These are phyloP conservation scores for Zea luxurians DNA, from an alignment of 176 grass and related monocot genomes.

Conservation along the genomic window DNA sequence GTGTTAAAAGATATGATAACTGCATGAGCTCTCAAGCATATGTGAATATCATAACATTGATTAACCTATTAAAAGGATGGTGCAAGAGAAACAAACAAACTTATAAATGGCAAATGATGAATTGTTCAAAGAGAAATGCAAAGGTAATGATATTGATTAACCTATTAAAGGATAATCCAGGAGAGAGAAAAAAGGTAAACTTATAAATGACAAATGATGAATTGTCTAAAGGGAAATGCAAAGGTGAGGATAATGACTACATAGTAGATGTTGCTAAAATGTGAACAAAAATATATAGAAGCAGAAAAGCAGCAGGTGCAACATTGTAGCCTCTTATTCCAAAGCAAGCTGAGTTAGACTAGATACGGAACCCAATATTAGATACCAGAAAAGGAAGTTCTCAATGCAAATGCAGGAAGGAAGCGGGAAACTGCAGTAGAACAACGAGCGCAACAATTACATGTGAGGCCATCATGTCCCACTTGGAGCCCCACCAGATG, in stretches of 20 bases:
- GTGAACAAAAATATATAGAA: neutral
- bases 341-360: neutral
- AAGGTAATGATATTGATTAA: too few species aligned
- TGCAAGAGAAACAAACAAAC: too few species aligned
- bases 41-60: neutral
- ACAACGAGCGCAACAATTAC: neutral
- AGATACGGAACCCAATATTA: neutral
- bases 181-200: neutral
- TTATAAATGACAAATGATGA: neutral
- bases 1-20: neutral
- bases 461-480: conserved; percentile 56
- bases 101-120: too few species aligned
- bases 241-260: neutral
- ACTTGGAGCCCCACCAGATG: conserved; percentile 55
- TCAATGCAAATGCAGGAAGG: too few species aligned
- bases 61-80: neutral
- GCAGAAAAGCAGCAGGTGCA: neutral
- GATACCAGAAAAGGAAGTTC: neutral
- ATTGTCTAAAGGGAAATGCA: neutral
- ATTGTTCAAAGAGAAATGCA: too few species aligned
- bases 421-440: neutral
- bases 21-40: neutral
- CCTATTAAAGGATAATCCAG: too few species aligned
- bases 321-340: neutral
- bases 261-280: neutral